Evolutionary conservation across 768 basidiomycete species (phyloP), one percentile per base, ranked within the genome.

Genomic region (Polyporus arcularius): DNA sequence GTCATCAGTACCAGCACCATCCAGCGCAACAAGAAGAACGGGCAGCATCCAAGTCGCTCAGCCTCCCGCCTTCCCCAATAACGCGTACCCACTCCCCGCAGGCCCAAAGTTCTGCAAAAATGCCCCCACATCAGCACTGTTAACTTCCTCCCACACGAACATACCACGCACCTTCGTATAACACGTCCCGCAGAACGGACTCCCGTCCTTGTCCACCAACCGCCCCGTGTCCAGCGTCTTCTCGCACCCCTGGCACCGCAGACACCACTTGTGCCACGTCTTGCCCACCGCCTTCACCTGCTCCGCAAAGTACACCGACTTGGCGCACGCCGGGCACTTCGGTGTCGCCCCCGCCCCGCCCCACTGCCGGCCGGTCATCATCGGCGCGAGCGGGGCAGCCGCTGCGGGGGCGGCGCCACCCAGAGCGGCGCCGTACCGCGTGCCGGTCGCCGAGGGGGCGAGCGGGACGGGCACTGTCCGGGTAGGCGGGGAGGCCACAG

Each of bases 301-400:
- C 47, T 94, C 91, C 14, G 92, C 91, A 68, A 94, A 93, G 75
- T 90, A 94, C 10, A 94, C 92, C 53, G 81, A 87, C 79, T 89
- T 85, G 40, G 77, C 78, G 64, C 92, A 94, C 57, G 80, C 79
- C 9, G 87, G 84, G 66, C 92, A 94, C 18, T 69, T 69, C 18
- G 90, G 88, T 8, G 84, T 83, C 21, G 82, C 80, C 21, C 71
- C 75, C 39, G 82, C 79, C 26, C 71, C 74, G 39, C 83, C 85
- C 80, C 85, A 88, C 53, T 45, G 63, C 18, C 68, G 55, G 9
- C 73, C 73, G 6, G 73, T 73, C 40, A 61, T 55, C 43, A 62
- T 70, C 51, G 72, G 63, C 28, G 67, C 62, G 52, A 71, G 60
- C 48, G 65, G 57, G 4, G 59, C 61, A 26, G 60, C 10, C 21